Evolutionary conservation across 768 basidiomycete species (phyloP).

Genomic region (Thelephora ganbajun): DNA sequence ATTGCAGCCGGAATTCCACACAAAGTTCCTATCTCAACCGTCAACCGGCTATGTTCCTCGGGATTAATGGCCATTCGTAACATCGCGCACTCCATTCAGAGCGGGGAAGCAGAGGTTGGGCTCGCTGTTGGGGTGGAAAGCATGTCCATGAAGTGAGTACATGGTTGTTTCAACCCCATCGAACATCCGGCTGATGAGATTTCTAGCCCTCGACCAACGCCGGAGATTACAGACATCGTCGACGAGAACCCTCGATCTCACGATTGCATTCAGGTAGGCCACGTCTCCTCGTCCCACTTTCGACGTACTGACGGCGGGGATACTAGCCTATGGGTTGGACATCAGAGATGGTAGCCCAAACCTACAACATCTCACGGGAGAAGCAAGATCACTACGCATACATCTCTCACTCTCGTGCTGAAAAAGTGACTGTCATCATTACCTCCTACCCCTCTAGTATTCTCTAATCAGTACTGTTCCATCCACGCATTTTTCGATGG

Average conservation of each 20-base stretch:
- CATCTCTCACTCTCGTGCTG: constrained; percentile 75
- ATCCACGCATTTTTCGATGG: not conserved
- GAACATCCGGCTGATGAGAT: constrained; percentile 4
- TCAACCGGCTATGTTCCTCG: constrained; percentile 90
- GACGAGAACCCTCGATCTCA: constrained; percentile 47
- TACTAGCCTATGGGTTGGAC: constrained; percentile 89
- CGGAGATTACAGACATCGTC: constrained; percentile 45
- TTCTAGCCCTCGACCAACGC: constrained; percentile 54
- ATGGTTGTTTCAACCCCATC: constrained; percentile 10
- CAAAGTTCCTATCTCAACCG: constrained; percentile 73
- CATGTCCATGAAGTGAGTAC: constrained; percentile 59
- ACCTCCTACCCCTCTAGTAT: not conserved
- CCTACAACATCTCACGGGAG: constrained; percentile 62
- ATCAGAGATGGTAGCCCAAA: constrained; percentile 77
- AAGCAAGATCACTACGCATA: constrained; percentile 86
- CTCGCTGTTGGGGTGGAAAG: constrained; percentile 76
- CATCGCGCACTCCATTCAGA: constrained; percentile 77
- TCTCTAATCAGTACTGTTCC: too few species aligned
- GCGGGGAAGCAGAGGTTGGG: constrained; percentile 77
- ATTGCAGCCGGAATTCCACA: constrained; percentile 82
- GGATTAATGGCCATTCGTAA: constrained; percentile 88
- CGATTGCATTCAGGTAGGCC: constrained; percentile 58
- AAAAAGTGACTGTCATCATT: constrained; percentile 25
- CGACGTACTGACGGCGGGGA: constrained; percentile 3
- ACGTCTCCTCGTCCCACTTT: not conserved